Evolutionary conservation across 164 flowering plant species (phyloP).

Genomic region (Dillenia suffruticosa): DNA sequence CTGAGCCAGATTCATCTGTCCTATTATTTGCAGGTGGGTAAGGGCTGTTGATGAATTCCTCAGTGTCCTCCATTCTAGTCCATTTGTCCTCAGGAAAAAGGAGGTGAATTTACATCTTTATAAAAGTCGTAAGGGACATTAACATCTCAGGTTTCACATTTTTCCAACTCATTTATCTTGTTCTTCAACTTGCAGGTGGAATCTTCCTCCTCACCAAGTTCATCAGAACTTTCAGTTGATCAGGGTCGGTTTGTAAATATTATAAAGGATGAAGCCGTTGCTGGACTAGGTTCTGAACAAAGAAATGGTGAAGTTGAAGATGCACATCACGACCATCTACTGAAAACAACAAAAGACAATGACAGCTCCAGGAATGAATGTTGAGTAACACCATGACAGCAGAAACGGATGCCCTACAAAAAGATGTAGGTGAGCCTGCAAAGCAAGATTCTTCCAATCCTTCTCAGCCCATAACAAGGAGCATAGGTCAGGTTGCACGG

Average conservation of each 20-base stretch:
- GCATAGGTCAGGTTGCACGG: slow-evolving; percentile 37
- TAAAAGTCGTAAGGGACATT: too few relatives aligned
- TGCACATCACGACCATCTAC: slow-evolving; percentile 7
- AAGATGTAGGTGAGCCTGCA: slow-evolving; percentile 9
- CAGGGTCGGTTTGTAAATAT: slow-evolving; percentile 49
- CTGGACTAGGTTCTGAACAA: slow-evolving; percentile 23
- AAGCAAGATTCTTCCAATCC: slow-evolving; percentile 15
- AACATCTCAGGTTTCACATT: background rate
- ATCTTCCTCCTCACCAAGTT: slow-evolving; percentile 3
- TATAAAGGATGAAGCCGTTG: slow-evolving; percentile 42
- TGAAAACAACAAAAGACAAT: slow-evolving; percentile 6
- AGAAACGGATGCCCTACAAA: slow-evolving; percentile 2
- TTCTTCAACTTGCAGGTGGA: slow-evolving; percentile 18
- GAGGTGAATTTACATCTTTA: slow-evolving; percentile 18
- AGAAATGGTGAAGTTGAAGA: slow-evolving; percentile 7
- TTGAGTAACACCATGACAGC: background rate
- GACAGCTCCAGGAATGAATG: slow-evolving; percentile 1
- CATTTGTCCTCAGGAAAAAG: slow-evolving; percentile 29
- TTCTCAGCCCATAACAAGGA: slow-evolving; percentile 24
- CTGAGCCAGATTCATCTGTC: background rate
- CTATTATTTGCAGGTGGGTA: slow-evolving; percentile 51
- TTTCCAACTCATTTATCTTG: slow-evolving; percentile 1
- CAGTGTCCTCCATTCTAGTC: slow-evolving; percentile 31
- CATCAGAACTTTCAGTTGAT: slow-evolving; percentile 36
- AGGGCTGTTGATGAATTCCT: slow-evolving; percentile 54